Evolutionary conservation across 2,329 filamentous ascomycete genomes (phyloP), one percentile per base, ranked within the genome.

Genomic region (Epichloe amarillans): DNA sequence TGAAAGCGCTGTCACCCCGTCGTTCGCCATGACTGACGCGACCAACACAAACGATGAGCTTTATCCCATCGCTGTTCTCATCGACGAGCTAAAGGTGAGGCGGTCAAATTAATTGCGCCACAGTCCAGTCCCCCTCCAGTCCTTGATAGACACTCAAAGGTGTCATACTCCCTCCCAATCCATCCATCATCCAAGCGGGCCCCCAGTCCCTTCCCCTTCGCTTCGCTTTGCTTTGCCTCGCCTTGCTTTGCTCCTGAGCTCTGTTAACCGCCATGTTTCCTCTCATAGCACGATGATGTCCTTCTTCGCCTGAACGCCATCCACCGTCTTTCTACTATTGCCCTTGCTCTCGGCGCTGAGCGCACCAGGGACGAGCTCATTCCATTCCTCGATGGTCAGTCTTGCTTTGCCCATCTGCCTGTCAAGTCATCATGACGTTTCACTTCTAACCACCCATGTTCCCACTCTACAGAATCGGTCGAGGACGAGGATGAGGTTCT

Each of bases 401-500:
- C 57, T 57, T 46, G 51, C 46, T 49, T 48, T 39, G 19, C 49
- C 52, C 50, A 51, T 42, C 7, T 49, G 38, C 23, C 26, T 48
- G 11, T 30, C 17, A 14, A 19, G 30, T 14, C 50, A 52, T 54
- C 51, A 19, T 59, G 53, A 47, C 55, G 19, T 56, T 37, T 15
- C 33, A 15, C 33, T 46, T 23, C 49, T 50, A 47, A 53, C 49
- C 6, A 30, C 17, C 4, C 15, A 3, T 35, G 8, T 38, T 21
- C n/a, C 44, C 21, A 42, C 42, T 44, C 46, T 57, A 55, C 69
- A 98, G 93, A 98, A 72, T 97, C 93, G 49, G 91, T 98, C 62
- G 93, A 98, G 72, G 93, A 98, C 64, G 93, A 98, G 70, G 93
- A 98, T 62, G 93, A 98, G 70, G 94, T 98, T 55, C 80, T 98